Evolutionary conservation across 345 rosid species (phyloP).

Genomic region (Passiflora organensis): DNA sequence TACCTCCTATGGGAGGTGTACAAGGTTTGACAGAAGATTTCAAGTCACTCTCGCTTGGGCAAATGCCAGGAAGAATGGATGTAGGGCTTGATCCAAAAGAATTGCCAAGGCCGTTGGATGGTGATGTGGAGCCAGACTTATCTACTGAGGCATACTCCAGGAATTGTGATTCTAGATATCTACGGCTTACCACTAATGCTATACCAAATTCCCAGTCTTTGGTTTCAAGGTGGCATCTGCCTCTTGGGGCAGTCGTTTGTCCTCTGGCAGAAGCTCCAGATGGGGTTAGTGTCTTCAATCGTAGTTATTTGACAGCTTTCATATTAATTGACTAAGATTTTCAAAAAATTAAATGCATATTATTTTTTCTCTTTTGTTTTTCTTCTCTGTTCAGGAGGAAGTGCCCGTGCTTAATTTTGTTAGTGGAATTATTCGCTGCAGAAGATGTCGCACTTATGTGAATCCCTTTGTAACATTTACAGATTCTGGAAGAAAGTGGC

Average conservation of each 20-base stretch:
- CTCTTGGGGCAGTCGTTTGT: constrained; percentile 96
- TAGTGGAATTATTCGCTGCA: constrained; percentile 85
- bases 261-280: constrained; percentile 96
- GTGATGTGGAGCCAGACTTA: constrained; percentile 76
- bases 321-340: background rate
- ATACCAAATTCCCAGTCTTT: constrained; percentile 90
- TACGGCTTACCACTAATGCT: constrained; percentile 80
- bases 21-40: constrained; percentile 87
- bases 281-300: constrained; percentile 56
- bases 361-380: constrained; percentile 19
- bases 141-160: constrained; percentile 56
- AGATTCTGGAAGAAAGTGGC: constrained; percentile 99
- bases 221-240: constrained; percentile 95
- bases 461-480: constrained; percentile 88
- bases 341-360: constrained; percentile 1
- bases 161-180: constrained; percentile 82
- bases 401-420: constrained; percentile 85
- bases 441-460: constrained; percentile 96
- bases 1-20: constrained; percentile 62
- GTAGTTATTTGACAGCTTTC: constrained; percentile 5
- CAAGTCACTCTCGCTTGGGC: constrained; percentile 63
- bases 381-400: constrained; percentile 61
- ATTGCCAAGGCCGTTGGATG: constrained; percentile 93
- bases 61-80: constrained; percentile 75
- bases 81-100: constrained; percentile 70